phyloP scores from a whole-genome alignment of 768 basidiomycete genomes.

The Pleurotus tuber-regium region DNA sequence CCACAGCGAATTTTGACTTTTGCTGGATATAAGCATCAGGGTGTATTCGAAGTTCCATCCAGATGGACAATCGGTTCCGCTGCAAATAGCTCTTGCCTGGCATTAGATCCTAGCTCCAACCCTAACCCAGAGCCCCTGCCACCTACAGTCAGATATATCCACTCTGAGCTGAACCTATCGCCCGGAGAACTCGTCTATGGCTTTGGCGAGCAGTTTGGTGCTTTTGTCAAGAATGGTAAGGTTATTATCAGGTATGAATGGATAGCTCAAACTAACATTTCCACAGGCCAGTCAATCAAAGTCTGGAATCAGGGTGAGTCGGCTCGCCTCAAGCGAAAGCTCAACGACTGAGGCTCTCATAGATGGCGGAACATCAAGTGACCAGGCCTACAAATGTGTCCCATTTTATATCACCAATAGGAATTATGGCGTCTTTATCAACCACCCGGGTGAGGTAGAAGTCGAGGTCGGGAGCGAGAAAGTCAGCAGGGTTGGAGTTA shows the following conservation, averaged over 20 bases:
- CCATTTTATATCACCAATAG: conserved; percentile 70
- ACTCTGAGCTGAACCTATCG: conserved; percentile 60
- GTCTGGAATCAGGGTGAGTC: conserved; percentile 58
- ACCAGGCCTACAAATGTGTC: conserved; percentile 65
- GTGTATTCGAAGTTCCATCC: conserved; percentile 52
- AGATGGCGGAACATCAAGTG: conserved; percentile 72
- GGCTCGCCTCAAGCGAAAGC: background rate
- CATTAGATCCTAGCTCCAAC: conserved; percentile 57
- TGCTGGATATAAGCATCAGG: conserved; percentile 55
- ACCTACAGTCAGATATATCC: conserved; percentile 43
- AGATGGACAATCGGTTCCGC: conserved; percentile 50
- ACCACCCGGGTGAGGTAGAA: conserved; percentile 74
- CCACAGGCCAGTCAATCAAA: conserved; percentile 51
- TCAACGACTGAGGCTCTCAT: background rate
- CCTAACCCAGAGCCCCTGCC: conserved; percentile 44
- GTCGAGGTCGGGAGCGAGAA: conserved; percentile 70
- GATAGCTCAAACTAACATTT: background rate
- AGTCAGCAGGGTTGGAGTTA: conserved; percentile 61
- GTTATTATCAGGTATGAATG: conserved; percentile 20
- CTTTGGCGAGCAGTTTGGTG: conserved; percentile 72
- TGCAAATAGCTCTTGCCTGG: conserved; percentile 53
- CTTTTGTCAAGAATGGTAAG: conserved; percentile 75
- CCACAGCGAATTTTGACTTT: conserved; percentile 42
- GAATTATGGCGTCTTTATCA: conserved; percentile 75
- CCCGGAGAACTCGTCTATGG: conserved; percentile 75